Evolutionary conservation across 257 asterid genomes (phyloP), one percentile per base, ranked within the genome.

Genomic region (Salvia splendens): DNA sequence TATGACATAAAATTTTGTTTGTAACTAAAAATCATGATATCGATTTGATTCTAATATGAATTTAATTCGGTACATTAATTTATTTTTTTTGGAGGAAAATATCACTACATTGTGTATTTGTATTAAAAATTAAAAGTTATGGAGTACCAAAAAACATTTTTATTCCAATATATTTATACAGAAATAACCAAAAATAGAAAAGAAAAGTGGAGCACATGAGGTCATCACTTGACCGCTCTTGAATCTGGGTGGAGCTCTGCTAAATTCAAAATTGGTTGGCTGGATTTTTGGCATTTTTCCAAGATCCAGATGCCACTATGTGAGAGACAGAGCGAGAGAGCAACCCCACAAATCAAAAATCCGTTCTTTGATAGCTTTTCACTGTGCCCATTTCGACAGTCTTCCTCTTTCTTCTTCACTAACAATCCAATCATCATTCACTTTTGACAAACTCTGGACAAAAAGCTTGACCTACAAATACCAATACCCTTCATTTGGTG

Each of bases 191-290:
- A 24, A 24, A 24, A 24, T 24, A 24, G 30, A 8, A 49, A 32
- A 20, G 17, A 9, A 30, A 52, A 33, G 38, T 32, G 51, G 62
- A 56, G 11, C 71, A 58, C 17, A 42, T 50, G 64, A 52, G 41
- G n/a, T 20, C 41, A 40, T 64, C 67, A 56, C 9, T 61, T 55
- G 73, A 63, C 76, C 48, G 33, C 38, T 60, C 70, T 72, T 61
- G 86, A 76, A 42, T 24, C 77, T 61, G 30, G 30, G 30, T 65
- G 72, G 61, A 68, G 70, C 36, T 36, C 9, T 36, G 63, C 67
- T 41, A 65, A 72, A 48, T 73, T 80, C 81, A 77, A 62, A 68
- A 50, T 48, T 66, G 79, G 79, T 70, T 50, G 84, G 81, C 75
- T 65, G 68, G 41, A 69, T 54, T 41, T 65, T 64, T 73, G 61